A percentile compares a stretch with the other conserved stretches of the same genome.
phyloP scores from a whole-genome alignment of 257 asterid genomes.

The Capsicum chinense region DNA sequence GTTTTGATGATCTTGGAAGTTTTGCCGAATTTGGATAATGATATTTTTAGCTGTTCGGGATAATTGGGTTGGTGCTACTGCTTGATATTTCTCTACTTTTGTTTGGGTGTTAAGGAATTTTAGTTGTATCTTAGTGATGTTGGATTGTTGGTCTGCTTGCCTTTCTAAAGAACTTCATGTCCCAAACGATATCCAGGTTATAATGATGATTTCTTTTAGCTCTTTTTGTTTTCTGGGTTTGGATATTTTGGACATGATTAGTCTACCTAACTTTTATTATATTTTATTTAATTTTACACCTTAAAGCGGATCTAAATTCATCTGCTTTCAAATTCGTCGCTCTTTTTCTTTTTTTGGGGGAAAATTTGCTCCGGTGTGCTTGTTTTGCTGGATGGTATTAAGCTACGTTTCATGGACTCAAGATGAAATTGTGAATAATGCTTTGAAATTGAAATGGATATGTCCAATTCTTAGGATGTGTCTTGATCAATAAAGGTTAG shows the following conservation, averaged over 20 bases:
- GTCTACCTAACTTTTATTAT: constrained; percentile 20
- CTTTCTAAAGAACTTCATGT: neutral
- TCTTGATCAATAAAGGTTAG: neutral
- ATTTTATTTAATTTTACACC: neutral
- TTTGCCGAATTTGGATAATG: neutral
- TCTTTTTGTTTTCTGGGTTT: neutral
- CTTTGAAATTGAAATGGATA: neutral
- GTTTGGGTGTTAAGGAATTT: neutral
- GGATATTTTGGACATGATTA: constrained; percentile 5
- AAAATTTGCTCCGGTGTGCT: neutral
- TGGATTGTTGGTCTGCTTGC: constrained; percentile 12
- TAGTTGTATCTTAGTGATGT: constrained; percentile 1
- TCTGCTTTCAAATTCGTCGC: neutral
- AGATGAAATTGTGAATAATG: neutral
- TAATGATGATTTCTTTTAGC: neutral
- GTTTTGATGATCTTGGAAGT: neutral
- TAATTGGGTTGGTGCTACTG: neutral
- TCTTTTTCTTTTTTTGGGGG: too few species aligned
- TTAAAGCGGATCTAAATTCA: neutral
- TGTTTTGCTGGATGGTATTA: constrained; percentile 5
- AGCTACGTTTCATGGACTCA: neutral
- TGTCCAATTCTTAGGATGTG: constrained; percentile 3
- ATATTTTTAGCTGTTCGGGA: constrained; percentile 6
- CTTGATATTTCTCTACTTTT: neutral
- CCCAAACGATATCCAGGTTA: neutral